Evolutionary conservation across 2,329 filamentous ascomycete species (phyloP), one percentile per base, ranked within the genome.

Genomic region (Trichoderma afroharzianum): DNA sequence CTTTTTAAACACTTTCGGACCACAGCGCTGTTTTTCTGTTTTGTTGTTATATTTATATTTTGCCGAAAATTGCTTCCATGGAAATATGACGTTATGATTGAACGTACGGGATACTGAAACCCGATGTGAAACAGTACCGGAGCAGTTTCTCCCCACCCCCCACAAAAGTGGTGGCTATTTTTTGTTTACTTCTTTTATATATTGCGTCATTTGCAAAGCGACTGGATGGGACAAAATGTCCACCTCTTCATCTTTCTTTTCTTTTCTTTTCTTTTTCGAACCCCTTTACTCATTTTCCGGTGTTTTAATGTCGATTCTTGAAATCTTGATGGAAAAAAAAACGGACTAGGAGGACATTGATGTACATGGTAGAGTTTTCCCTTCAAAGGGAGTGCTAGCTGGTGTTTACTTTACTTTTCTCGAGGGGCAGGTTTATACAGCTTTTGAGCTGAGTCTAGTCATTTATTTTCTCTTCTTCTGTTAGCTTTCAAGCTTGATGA

Each of bases 71-170:
- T 18, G 12, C 24, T 33, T 24, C 47, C 32, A 57, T 58, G 47
- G 26, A 58, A 62, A 43, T 43, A 43, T 53, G 57, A 69, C 30
- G 57, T 62, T 62, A 69, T 33, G 66, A 69, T 26, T 59, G 36
- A 53, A 71, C 36, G 63, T 43, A 59, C 28, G 69, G 69, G 62
- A 53, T 67, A n/a, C 69, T 69, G 69, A 66, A 69, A 62, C 66
- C 66, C 66, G 57, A 61, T 15, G n/a, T 26, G 50, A 67, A 67
- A 67, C 63, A 67, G 63, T 67, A 67, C 50, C 50, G 32, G 50
- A 67, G 50, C 15, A 30, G 15, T 30, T 18, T 43, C 50, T 15
- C 50, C 9, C 55, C 8, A 14, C 11, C 63, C 63, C 24, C 30
- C 30, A 33, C 11, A 62, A 62, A 69, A 69, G 66, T 50, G 66